Percentiles rank a stretch among this genome's conserved stretches.
phyloP scores from a whole-genome alignment of 345 rosid species.

The Anacardium occidentale region DNA sequence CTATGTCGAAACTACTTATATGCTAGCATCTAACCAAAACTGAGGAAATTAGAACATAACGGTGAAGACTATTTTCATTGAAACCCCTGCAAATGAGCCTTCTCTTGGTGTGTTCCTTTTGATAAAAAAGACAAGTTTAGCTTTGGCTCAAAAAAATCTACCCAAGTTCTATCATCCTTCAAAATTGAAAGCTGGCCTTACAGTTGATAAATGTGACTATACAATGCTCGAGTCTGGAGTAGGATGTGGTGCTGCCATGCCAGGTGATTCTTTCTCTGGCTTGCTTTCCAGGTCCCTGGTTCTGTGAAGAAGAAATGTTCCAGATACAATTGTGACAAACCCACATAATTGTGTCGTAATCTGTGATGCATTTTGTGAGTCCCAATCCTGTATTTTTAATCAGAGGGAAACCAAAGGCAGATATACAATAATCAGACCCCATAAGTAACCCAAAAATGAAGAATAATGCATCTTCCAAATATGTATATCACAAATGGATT shows the following conservation, averaged over 20 bases:
- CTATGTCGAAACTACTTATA: constrained; percentile 3
- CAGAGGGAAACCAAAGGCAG: not conserved
- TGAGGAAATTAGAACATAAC: not conserved
- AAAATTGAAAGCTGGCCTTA: not conserved
- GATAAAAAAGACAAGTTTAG: not conserved
- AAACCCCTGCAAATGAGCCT: not conserved
- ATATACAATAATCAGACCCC: not conserved
- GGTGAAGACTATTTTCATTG: not conserved
- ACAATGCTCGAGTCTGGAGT: constrained; percentile 22
- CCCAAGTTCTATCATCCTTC: not conserved
- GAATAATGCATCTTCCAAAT: not conserved
- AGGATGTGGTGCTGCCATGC: constrained; percentile 24
- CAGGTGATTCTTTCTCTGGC: constrained; percentile 26
- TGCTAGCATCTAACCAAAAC: not conserved
- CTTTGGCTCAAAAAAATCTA: not conserved
- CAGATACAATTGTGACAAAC: constrained; percentile 76
- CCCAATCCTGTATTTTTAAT: constrained; percentile 68
- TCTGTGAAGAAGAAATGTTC: constrained; percentile 91
- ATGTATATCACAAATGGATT: not conserved
- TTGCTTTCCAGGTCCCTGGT: constrained; percentile 79
- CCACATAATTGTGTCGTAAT: constrained; percentile 82
- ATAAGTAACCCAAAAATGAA: too few relatives aligned
- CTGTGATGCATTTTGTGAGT: constrained; percentile 68
- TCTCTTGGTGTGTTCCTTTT: not conserved
- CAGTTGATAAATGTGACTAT: not conserved